phyloP scores from a whole-genome alignment of 176 grass and related monocot species.

The Phragmites australis region DNA sequence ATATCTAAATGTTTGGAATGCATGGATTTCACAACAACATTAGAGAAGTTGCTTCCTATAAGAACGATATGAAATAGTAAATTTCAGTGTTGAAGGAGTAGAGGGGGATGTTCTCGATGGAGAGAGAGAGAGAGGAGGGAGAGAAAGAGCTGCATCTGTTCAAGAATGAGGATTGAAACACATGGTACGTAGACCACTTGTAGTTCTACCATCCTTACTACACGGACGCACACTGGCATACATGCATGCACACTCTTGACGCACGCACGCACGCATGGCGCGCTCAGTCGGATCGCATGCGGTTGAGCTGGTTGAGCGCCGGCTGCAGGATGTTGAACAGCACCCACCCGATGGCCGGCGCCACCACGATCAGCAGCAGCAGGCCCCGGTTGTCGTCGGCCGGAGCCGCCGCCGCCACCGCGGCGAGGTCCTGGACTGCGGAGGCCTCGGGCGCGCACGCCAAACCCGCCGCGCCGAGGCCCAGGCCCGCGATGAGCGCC shows the following conservation, averaged over 20 bases:
- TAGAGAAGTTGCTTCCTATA: background rate
- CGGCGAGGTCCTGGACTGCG: conserved; percentile 26
- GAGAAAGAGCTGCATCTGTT: conserved; percentile 31
- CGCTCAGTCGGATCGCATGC: conserved; percentile 54
- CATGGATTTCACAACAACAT: background rate
- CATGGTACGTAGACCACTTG: background rate
- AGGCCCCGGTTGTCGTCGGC: conserved; percentile 49
- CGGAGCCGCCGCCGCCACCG: conserved; percentile 19
- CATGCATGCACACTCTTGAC: background rate
- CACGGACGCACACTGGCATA: background rate
- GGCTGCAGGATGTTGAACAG: conserved; percentile 64
- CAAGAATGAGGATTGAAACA: background rate
- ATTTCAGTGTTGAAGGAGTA: background rate
- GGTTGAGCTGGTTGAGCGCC: conserved; percentile 65
- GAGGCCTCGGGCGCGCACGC: conserved; percentile 39
- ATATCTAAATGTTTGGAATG: background rate
- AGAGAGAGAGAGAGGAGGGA: background rate
- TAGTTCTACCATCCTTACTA: conserved; percentile 15
- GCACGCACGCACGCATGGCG: background rate
- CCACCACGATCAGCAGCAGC: conserved; percentile 54
- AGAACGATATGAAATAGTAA: background rate
- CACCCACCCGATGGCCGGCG: conserved; percentile 56
- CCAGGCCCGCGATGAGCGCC: conserved; percentile 48
- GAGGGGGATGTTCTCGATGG: background rate
- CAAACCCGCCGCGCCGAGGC: conserved; percentile 44